These are phyloP conservation scores for Seminavis robusta DNA, from an alignment of 108 stramenopile species.

Conservation along the genomic window DNA sequence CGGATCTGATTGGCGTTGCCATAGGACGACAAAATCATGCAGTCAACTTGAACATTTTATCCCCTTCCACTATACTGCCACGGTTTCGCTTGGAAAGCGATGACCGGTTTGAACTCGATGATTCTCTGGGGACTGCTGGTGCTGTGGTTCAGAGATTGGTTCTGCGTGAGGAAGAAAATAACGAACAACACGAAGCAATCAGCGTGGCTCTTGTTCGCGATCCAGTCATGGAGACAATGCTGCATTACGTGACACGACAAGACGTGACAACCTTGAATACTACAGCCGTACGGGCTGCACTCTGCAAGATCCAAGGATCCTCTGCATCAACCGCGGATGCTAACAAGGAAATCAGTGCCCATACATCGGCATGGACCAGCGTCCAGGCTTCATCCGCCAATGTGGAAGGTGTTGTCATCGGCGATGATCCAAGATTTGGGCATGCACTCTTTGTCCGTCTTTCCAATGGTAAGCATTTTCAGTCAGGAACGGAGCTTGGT, in stretches of 20 bases:
- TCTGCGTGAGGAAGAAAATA: constrained; percentile 24
- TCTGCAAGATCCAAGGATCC: constrained; percentile 17
- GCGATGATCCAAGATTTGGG: constrained; percentile 64
- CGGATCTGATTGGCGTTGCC: constrained; percentile 58
- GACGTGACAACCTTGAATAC: constrained; percentile 55
- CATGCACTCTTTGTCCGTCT: constrained; percentile 56
- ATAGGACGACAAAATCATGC: constrained; percentile 28
- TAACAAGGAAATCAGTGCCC: constrained; percentile 8
- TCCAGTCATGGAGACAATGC: constrained; percentile 58
- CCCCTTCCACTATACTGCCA: constrained; percentile 55
- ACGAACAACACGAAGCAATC: constrained; percentile 1
- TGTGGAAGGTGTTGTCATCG: constrained; percentile 58
- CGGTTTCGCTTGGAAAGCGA: constrained; percentile 60
- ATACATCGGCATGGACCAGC: constrained; percentile 61
- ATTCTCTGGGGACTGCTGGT: constrained; percentile 35
- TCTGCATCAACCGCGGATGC: constrained; percentile 4
- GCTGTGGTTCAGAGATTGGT: constrained; percentile 42
- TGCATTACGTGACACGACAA: constrained; percentile 52
- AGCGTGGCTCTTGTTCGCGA: constrained; percentile 40
- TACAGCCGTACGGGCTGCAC: constrained; percentile 39
- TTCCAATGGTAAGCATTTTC: constrained; percentile 39
- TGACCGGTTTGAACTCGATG: constrained; percentile 53
- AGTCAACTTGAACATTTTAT: constrained; percentile 58
- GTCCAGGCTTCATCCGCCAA: constrained; percentile 35
- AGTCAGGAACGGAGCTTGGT: too few relatives aligned